Evolutionary conservation across 2,329 filamentous ascomycete genomes (phyloP), one percentile per base, ranked within the genome.

Genomic region (Pyrenochaeta sp.): DNA sequence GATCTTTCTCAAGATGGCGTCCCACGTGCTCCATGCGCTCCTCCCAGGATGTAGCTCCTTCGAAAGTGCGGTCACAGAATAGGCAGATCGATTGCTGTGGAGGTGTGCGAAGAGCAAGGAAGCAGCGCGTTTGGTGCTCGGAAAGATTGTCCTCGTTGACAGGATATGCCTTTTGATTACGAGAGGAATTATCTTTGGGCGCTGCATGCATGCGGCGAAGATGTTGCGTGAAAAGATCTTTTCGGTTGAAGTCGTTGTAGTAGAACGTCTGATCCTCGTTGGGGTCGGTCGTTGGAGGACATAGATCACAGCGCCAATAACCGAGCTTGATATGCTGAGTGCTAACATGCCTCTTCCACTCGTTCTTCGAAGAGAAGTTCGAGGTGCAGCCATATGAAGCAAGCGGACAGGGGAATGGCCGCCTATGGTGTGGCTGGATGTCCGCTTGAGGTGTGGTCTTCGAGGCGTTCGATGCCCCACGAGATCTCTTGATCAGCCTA

Each of bases 201-300:
- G 85, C 83, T 0, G 84, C 81, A 71, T 97, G 93, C 91, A 96
- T 96, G 41, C 94, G 89, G 5, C 91, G 85, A 2, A 94, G 82
- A 69, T 97, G 94, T 68, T 96, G 92, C 0, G 89, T 91, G 78
- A 93, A 97, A 9, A 97, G 85, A 68, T 97, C 93, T 72, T 96
- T 96, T 67, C 93, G 89, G 76, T 96, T 96, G 80, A 97, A 97
- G 73, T 86, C 87, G 64, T 89, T 87, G 33, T 73, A 63, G 47
- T 71, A 69, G 54, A 59, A 37, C 40, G 56, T 61, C 14, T 61
- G 35, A 15, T 66, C 55, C 48, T 75, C 68, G 35, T 64, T 58
- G 11, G 71, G 61, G 32, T 74, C 73, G 15, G 70, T 63, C n/a
- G 60, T 70, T n/a, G 53, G 73, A 7, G 75, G 68, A 56, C 85